Evolutionary conservation across 257 asterid genomes (phyloP).

Genomic region (Solanum gandarillasii): DNA sequence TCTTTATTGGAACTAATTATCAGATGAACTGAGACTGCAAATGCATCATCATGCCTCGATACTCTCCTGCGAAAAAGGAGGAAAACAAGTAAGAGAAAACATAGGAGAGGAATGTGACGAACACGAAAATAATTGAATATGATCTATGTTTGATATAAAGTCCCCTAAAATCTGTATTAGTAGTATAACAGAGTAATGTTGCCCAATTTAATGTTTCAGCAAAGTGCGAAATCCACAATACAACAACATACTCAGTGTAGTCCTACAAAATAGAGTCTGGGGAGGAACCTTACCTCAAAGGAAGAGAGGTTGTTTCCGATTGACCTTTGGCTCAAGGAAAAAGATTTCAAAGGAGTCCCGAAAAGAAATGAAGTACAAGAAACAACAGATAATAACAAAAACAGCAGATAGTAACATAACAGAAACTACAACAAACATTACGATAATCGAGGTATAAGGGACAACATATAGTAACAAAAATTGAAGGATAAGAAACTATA

Average conservation of each 20-base stretch:
- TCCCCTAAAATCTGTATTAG: background rate
- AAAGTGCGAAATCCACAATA: background rate
- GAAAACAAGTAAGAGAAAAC: background rate
- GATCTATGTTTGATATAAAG: background rate
- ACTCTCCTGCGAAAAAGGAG: background rate
- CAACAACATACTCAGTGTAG: background rate
- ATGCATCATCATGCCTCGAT: background rate
- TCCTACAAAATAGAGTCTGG: background rate
- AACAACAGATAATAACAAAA: too few species aligned
- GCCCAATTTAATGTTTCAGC: background rate
- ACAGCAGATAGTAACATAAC: too few species aligned
- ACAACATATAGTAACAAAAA: too few species aligned
- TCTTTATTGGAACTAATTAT: background rate
- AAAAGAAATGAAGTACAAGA: too few species aligned
- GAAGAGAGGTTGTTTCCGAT: too few species aligned
- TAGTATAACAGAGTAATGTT: background rate
- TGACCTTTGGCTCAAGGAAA: too few species aligned
- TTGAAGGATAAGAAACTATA: too few species aligned
- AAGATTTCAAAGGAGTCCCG: too few species aligned
- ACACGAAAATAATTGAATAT: too few species aligned
- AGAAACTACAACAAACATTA: too few species aligned
- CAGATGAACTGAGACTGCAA: background rate
- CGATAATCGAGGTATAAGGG: too few species aligned
- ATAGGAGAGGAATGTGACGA: too few species aligned
- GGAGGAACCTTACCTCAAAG: background rate